Percentiles rank a stretch among this genome's conserved stretches.
phyloP scores from a whole-genome alignment of 139 green algal genomes.

The Volvox africanus region DNA sequence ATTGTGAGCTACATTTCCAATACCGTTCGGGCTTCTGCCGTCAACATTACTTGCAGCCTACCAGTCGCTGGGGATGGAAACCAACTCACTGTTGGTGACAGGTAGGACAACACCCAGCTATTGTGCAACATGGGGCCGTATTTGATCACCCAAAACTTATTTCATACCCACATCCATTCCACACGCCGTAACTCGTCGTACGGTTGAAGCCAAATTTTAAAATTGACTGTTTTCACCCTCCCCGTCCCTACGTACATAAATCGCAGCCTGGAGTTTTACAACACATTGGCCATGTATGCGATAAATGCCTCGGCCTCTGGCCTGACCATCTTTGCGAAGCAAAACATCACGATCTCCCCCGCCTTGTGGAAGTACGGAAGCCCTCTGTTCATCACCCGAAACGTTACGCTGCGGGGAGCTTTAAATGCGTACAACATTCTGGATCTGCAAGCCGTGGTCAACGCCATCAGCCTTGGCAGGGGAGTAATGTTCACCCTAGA shows the following conservation, averaged over 20 bases:
- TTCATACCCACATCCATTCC: too few species aligned
- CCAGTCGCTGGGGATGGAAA: neutral
- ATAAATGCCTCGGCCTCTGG: neutral
- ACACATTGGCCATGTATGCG: neutral
- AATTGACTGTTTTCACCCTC: too few species aligned
- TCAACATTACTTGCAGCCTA: conserved; percentile 21
- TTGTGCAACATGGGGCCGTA: too few species aligned
- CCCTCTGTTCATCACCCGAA: neutral
- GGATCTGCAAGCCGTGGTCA: neutral
- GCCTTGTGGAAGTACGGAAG: neutral
- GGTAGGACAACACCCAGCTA: neutral
- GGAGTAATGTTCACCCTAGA: neutral
- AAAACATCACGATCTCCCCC: neutral
- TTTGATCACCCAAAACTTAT: too few species aligned
- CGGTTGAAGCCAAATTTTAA: too few species aligned
- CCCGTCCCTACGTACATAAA: too few species aligned
- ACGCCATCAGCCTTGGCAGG: neutral
- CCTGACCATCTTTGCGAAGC: neutral
- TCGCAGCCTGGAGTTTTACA: neutral
- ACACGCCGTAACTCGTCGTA: too few species aligned
- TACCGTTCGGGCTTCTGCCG: neutral
- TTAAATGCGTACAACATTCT: neutral
- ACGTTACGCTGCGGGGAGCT: neutral
- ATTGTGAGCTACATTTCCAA: neutral
- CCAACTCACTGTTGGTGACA: neutral